These are phyloP conservation scores for Globisporangium spinosum DNA, from an alignment of 352 stramenopile genomes.

Conservation along the genomic window DNA sequence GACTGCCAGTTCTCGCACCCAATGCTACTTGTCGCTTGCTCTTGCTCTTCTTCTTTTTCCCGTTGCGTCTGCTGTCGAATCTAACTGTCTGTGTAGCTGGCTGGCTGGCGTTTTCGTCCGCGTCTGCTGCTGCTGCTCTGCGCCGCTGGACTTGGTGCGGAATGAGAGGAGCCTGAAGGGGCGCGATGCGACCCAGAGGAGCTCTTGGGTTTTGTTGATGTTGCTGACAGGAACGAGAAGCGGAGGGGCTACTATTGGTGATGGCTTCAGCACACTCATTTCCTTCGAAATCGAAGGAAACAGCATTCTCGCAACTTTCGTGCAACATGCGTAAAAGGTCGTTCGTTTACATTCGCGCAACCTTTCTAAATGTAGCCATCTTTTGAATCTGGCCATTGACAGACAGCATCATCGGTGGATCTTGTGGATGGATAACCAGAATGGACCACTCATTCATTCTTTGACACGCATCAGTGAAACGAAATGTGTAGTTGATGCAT, in stretches of 20 bases:
- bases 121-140: not conserved
- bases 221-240: not conserved
- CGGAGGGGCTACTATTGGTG: conserved; percentile 7
- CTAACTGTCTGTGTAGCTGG: not conserved
- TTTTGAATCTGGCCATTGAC: not conserved
- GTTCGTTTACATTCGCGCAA: conserved; percentile 5
- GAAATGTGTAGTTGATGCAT: not conserved
- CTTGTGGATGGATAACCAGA: not conserved
- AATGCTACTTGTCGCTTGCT: not conserved
- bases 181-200: not conserved
- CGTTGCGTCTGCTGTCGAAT: not conserved
- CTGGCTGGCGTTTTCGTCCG: not conserved
- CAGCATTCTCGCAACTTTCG: conserved; percentile 7
- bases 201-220: not conserved
- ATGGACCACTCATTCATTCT: not conserved
- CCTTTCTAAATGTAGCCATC: conserved; percentile 9
- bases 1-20: not conserved
- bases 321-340: conserved; percentile 7
- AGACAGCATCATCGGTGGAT: not conserved
- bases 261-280: not conserved
- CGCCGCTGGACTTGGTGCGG: not conserved
- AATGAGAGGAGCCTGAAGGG: conserved; percentile 1
- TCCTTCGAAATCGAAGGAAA: conserved; percentile 10
- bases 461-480: not conserved
- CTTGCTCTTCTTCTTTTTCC: not conserved